phyloP scores from a whole-genome alignment of 805 yeast species.

The Candida endomychidarum region DNA sequence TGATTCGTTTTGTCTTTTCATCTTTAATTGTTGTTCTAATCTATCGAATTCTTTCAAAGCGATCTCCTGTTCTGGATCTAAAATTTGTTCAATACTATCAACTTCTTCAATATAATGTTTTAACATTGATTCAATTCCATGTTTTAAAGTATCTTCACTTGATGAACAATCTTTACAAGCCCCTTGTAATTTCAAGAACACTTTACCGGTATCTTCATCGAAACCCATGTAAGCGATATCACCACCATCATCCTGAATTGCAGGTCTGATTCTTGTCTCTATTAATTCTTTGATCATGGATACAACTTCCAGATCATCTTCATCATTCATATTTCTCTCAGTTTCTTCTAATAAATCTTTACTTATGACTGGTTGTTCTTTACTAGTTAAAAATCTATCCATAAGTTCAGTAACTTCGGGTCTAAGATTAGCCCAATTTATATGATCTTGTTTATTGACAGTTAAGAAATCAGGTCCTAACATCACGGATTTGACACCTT shows the following conservation, averaged over 20 bases:
- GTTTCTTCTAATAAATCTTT: conserved; percentile 40
- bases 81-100: conserved; percentile 79
- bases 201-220: conserved; percentile 83
- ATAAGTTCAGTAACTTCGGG: conserved; percentile 67
- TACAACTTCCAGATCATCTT: conserved; percentile 64
- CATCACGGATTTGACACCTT: conserved; percentile 70
- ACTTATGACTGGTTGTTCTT: conserved; percentile 40
- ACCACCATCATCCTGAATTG: conserved; percentile 98
- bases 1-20: conserved; percentile 10
- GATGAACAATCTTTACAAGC: conserved; percentile 94
- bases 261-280: conserved; percentile 94
- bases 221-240: conserved; percentile 88
- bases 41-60: conserved; percentile 84
- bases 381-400: conserved; percentile 43
- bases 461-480: conserved; percentile 75
- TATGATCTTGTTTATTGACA: conserved; percentile 61
- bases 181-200: conserved; percentile 85
- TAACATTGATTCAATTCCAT: conserved; percentile 97
- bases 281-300: conserved; percentile 89
- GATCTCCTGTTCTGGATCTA: conserved; percentile 72
- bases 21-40: conserved; percentile 54
- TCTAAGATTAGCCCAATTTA: conserved; percentile 56
- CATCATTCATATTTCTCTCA: conserved; percentile 52
- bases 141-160: conserved; percentile 86
- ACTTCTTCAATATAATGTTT: conserved; percentile 97